Evolutionary conservation across 2,329 filamentous ascomycete species (phyloP).

Genomic region (Lasiodiplodia gonubiensis): DNA sequence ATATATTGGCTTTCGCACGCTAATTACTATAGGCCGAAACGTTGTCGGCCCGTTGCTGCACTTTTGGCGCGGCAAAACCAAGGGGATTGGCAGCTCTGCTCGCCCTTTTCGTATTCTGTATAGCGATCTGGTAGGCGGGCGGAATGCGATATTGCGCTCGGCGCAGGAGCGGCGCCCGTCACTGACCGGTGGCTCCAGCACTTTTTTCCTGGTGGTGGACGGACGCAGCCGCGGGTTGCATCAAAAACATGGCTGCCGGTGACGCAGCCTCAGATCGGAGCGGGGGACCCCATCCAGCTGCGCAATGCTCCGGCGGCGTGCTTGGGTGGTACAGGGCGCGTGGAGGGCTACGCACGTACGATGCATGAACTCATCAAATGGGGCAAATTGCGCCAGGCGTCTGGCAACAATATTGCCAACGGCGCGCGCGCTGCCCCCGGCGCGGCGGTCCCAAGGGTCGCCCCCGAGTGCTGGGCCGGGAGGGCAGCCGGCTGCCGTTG

Average conservation of each 20-base stretch:
- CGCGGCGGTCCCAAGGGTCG: constrained; percentile 9
- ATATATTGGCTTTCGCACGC: constrained; percentile 11
- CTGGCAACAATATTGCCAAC: constrained; percentile 23
- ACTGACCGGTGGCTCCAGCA: not conserved
- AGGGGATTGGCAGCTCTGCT: constrained; percentile 1
- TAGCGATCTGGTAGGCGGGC: constrained; percentile 10
- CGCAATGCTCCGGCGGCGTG: constrained; percentile 2
- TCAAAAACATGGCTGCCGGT: not conserved
- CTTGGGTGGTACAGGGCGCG: constrained; percentile 2
- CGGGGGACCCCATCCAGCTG: not conserved
- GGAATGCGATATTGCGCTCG: constrained; percentile 24
- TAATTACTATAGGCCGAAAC: constrained; percentile 21
- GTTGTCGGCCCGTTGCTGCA: constrained; percentile 9
- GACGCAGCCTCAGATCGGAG: constrained; percentile 5
- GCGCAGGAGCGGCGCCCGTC: constrained; percentile 8
- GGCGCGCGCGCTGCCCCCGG: constrained; percentile 13
- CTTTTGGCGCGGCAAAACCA: constrained; percentile 20
- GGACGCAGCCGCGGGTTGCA: not conserved
- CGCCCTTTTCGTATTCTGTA: constrained; percentile 6
- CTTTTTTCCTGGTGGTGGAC: not conserved
- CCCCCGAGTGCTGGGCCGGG: constrained; percentile 9
- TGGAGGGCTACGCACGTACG: constrained; percentile 25
- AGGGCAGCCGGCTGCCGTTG: constrained; percentile 14
- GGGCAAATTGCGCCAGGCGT: constrained; percentile 23
- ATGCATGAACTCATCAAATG: constrained; percentile 25